A percentile compares a stretch with the other conserved stretches of the same genome.
These are phyloP conservation scores for Salix arbutifolia DNA, from an alignment of 345 rosid genomes.

Conservation along the genomic window DNA sequence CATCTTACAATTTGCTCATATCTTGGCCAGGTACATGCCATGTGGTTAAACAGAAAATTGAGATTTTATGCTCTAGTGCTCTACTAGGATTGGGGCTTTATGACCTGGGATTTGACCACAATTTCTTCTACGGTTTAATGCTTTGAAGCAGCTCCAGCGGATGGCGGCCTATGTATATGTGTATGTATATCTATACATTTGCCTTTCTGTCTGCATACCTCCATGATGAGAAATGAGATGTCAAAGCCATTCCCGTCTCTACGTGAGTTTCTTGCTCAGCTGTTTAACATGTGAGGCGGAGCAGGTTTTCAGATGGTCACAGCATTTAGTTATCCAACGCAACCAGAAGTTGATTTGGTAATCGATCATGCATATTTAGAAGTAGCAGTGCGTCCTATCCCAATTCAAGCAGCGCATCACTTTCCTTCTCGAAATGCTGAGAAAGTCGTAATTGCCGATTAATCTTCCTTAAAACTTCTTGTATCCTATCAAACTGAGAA, in stretches of 20 bases:
- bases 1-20: conserved; percentile 13
- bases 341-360: not conserved
- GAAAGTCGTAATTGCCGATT: conserved; percentile 33
- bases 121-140: conserved; percentile 60
- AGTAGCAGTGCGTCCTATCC: conserved; percentile 14
- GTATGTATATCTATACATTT: not conserved
- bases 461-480: conserved; percentile 35
- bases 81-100: conserved; percentile 60
- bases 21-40: conserved; percentile 36
- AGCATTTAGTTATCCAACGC: not conserved
- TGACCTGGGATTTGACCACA: conserved; percentile 50
- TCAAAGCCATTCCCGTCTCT: not conserved
- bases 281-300: not conserved
- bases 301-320: not conserved
- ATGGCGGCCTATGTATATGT: not conserved
- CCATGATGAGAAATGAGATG: not conserved
- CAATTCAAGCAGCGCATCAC: conserved; percentile 10
- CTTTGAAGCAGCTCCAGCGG: conserved; percentile 25
- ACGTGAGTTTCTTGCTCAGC: not conserved
- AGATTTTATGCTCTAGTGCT: conserved; percentile 33
- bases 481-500: conserved; percentile 36
- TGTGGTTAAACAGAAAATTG: conserved; percentile 33
- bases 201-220: not conserved
- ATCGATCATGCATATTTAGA: not conserved
- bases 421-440: conserved; percentile 14